These are phyloP conservation scores for Chytriomyces hyalinus DNA, from an alignment of 192 early-diverging fungal species.

Conservation along the genomic window DNA sequence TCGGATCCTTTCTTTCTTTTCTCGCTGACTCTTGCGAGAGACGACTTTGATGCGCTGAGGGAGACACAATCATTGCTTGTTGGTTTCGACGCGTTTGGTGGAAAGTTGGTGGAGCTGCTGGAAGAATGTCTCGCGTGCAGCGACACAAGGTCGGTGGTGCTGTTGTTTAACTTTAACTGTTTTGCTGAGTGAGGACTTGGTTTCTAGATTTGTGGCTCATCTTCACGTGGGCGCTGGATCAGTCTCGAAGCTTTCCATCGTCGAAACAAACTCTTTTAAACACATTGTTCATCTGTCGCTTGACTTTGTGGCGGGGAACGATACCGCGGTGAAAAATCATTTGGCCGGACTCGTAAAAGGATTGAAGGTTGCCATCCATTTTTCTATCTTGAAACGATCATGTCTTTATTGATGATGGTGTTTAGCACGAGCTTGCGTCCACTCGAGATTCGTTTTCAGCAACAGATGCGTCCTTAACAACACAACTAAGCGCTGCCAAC, in stretches of 20 bases:
- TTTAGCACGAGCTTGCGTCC: neutral
- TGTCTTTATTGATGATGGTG: neutral
- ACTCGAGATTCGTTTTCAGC: neutral
- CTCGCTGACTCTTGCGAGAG: constrained; percentile 48
- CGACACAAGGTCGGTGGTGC: constrained; percentile 23
- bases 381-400: neutral
- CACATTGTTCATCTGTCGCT: constrained; percentile 61
- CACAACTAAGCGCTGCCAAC: neutral
- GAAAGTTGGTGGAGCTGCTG: constrained; percentile 56
- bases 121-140: constrained; percentile 36
- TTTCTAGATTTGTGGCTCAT: constrained; percentile 50
- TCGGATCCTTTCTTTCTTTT: constrained; percentile 59
- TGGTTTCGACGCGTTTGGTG: constrained; percentile 62
- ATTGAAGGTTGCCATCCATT: constrained; percentile 43
- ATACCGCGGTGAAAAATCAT: constrained; percentile 55
- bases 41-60: constrained; percentile 58
- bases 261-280: constrained; percentile 63
- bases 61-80: constrained; percentile 51
- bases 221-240: too few relatives aligned
- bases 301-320: constrained; percentile 52
- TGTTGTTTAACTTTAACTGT: neutral
- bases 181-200: constrained; percentile 36
- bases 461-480: neutral
- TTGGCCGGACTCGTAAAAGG: constrained; percentile 55
- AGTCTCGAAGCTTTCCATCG: constrained; percentile 43